Conservation (phyloP, 1,284 basidiomycete genomes). For the Ustilago bromivora region DNA sequence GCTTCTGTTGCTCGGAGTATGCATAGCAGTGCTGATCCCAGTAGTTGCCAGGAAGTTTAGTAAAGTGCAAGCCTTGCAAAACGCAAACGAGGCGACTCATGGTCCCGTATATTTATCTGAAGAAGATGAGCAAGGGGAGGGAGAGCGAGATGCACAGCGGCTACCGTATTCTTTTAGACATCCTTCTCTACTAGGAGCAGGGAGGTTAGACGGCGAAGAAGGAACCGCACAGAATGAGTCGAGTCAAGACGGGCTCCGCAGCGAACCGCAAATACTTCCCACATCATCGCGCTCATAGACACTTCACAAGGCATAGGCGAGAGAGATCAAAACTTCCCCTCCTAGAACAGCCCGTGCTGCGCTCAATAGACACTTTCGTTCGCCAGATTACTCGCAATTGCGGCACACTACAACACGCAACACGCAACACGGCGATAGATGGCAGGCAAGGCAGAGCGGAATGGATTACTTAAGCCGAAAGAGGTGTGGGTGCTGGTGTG, state of each 20-base stretch:
- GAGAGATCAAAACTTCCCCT: slow-evolving; percentile 28
- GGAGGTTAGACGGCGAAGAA: neutral
- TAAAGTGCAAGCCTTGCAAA: neutral
- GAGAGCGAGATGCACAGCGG: slow-evolving; percentile 10
- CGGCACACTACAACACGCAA: too few species aligned
- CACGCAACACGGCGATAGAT: too few species aligned
- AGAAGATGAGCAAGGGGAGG: slow-evolving; percentile 27
- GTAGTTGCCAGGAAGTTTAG: slow-evolving; percentile 71
- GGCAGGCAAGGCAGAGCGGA: too few species aligned
- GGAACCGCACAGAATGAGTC: neutral
- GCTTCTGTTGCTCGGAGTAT: slow-evolving; percentile 82
- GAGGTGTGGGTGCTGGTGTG: neutral
- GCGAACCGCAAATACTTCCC: slow-evolving; percentile 18
- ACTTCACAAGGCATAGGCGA: neutral
- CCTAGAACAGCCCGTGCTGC: slow-evolving; percentile 6
- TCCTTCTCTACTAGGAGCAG: neutral
- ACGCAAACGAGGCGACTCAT: slow-evolving; percentile 21
- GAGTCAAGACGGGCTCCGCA: slow-evolving; percentile 38
- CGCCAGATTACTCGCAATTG: too few species aligned
- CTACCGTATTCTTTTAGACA: slow-evolving; percentile 28
- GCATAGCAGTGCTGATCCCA: slow-evolving; percentile 89
- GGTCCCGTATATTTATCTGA: slow-evolving; percentile 27
- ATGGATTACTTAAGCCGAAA: neutral
- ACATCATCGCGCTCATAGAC: slow-evolving; percentile 2
- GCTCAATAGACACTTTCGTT: too few species aligned